Conservation (phyloP, 768 basidiomycete genomes). For the Saitozyma podzolica region DNA sequence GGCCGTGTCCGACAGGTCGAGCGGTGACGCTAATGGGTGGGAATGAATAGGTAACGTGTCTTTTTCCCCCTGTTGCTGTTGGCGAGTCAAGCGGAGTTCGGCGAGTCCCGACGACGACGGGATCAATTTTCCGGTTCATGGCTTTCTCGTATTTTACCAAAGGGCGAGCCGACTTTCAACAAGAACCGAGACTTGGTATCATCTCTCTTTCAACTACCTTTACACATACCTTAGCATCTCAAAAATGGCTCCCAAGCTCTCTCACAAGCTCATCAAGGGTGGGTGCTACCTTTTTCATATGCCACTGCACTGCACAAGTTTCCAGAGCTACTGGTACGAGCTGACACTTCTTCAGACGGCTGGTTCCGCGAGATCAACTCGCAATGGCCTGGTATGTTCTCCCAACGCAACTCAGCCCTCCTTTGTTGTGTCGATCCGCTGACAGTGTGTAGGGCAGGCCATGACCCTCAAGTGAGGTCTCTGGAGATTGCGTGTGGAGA, state of each 20-base stretch:
- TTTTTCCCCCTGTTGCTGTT: no score
- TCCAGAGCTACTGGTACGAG: no score
- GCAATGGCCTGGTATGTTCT: constrained; percentile 72
- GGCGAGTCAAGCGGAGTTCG: no score
- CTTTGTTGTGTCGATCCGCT: constrained; percentile 14
- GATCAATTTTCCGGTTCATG: no score
- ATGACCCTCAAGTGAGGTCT: constrained; percentile 73
- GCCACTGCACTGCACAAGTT: no score
- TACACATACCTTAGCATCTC: neutral
- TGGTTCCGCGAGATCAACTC: constrained; percentile 95
- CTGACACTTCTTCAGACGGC: constrained; percentile 62
- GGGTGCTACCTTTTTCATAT: constrained; percentile 12
- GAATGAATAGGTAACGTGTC: no score
- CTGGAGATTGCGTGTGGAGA: neutral
- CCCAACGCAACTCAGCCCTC: constrained; percentile 1
- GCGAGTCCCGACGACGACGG: no score
- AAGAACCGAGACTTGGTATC: neutral
- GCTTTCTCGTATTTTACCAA: neutral
- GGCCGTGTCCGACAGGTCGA: no score
- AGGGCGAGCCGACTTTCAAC: neutral
- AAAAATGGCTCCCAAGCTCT: constrained; percentile 33
- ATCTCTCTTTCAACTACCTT: neutral
- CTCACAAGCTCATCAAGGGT: constrained; percentile 54
- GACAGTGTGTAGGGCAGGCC: constrained; percentile 68
- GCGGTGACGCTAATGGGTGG: no score